Conservation (phyloP, 139 green algal genomes). For the Gonium pectorale region DNA sequence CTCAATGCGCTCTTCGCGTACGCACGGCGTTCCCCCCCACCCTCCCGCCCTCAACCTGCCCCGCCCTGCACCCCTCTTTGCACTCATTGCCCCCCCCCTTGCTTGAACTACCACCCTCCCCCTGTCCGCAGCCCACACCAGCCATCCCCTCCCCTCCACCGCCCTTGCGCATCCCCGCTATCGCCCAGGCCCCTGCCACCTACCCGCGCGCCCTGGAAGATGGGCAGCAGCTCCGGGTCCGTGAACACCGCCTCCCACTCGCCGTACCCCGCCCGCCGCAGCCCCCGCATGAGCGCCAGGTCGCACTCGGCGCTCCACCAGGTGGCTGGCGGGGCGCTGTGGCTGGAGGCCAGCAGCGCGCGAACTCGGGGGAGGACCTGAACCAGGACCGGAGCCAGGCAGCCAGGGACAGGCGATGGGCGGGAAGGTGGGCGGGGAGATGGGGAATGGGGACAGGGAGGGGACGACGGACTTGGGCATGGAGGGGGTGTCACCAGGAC, state of each 20-base stretch:
- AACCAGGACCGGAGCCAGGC: not conserved
- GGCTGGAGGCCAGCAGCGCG: conserved; percentile 18
- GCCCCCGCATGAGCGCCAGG: conserved; percentile 26
- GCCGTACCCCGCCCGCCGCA: conserved; percentile 25
- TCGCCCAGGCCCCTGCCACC: too few relatives aligned
- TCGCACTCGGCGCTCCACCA: conserved; percentile 43
- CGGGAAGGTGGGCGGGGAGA: too few relatives aligned
- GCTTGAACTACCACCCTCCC: not conserved
- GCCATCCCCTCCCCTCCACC: not conserved
- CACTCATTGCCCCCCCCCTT: too few relatives aligned
- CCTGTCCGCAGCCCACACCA: not conserved
- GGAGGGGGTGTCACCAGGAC: too few relatives aligned
- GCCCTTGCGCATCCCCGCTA: not conserved
- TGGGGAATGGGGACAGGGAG: not conserved
- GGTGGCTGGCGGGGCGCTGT: conserved; percentile 21
- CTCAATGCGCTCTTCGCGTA: too few relatives aligned
- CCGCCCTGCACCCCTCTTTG: too few relatives aligned
- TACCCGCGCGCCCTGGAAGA: conserved; percentile 24
- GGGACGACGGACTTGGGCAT: too few relatives aligned
- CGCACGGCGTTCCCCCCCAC: too few relatives aligned
- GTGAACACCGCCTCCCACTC: conserved; percentile 36
- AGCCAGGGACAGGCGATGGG: too few relatives aligned
- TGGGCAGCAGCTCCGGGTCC: conserved; percentile 13
- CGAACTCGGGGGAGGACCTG: not conserved
- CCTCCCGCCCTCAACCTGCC: too few relatives aligned